Conservation (phyloP, 176 grass and related monocot species). For the Oryza meyeriana region DNA sequence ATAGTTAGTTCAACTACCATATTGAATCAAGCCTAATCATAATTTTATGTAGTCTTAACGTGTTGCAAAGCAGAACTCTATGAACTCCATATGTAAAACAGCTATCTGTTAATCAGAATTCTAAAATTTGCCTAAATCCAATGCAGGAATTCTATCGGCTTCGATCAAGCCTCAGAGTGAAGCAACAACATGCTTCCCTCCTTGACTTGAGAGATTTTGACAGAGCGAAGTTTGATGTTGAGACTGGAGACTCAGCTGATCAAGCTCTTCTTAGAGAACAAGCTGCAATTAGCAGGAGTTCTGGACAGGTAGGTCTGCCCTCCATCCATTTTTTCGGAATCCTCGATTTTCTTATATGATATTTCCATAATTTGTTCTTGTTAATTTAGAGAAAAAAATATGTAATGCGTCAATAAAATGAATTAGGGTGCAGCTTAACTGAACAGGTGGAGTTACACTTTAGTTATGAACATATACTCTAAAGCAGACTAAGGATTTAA, state of each 20-base stretch:
- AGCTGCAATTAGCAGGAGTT: constrained; percentile 66
- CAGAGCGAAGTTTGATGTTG: constrained; percentile 74
- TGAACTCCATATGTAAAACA: not conserved
- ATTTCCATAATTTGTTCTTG: not conserved
- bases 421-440: not conserved
- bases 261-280: constrained; percentile 91
- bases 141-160: constrained; percentile 92
- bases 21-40: not conserved
- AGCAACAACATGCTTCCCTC: constrained; percentile 94
- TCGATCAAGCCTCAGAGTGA: constrained; percentile 74
- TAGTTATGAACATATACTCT: not conserved
- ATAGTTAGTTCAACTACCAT: not conserved
- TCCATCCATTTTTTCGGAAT: constrained; percentile 9
- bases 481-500: constrained; percentile 3
- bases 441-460: not conserved
- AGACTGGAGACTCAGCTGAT: constrained; percentile 49
- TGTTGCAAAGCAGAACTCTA: not conserved
- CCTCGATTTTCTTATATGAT: not conserved
- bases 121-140: not conserved
- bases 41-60: not conserved
- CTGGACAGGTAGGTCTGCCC: constrained; percentile 69
- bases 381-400: not conserved
- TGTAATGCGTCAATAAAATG: not conserved
- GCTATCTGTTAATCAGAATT: not conserved
- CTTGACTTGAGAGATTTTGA: constrained; percentile 99